These are phyloP conservation scores for Aspergillus intermedius DNA, from an alignment of 2,329 filamentous ascomycete species.

Conservation along the genomic window DNA sequence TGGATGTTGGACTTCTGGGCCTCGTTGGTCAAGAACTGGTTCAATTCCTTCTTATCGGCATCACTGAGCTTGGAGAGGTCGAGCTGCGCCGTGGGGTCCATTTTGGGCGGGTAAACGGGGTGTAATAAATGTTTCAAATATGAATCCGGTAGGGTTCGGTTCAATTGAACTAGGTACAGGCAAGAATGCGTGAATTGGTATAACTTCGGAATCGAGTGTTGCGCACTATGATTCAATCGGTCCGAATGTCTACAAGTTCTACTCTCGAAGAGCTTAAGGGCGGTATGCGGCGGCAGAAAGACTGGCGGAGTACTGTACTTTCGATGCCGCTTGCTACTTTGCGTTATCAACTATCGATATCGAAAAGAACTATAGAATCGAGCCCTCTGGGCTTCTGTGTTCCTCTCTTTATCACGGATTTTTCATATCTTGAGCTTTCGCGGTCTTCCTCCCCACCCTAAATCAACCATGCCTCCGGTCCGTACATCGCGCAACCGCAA, in stretches of 20 bases:
- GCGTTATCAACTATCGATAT: neutral
- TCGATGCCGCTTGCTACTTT: neutral
- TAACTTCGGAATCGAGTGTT: neutral
- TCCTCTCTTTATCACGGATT: neutral
- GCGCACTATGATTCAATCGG: too few relatives aligned
- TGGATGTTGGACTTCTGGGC: slow-evolving; percentile 65
- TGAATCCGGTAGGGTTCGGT: neutral
- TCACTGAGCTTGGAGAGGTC: slow-evolving; percentile 71
- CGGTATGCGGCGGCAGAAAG: slow-evolving; percentile 21
- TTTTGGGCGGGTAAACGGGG: slow-evolving; percentile 12
- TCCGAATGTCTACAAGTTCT: neutral
- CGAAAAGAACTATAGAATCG: too few relatives aligned
- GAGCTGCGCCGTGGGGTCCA: slow-evolving; percentile 37
- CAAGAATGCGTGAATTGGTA: neutral
- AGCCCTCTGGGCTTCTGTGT: too few relatives aligned
- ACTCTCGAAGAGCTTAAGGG: slow-evolving; percentile 11
- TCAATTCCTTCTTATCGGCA: slow-evolving; percentile 78
- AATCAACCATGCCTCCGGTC: slow-evolving; percentile 52
- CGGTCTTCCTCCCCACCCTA: neutral
- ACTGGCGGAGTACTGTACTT: slow-evolving; percentile 2
- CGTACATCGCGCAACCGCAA: slow-evolving; percentile 56
- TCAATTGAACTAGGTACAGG: neutral
- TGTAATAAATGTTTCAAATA: neutral
- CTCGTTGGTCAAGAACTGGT: slow-evolving; percentile 78
- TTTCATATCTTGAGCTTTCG: neutral